A percentile compares a stretch with the other conserved stretches of the same genome.
Conservation (phyloP, 805 yeast genomes). For the Starmerella sirachaensis region DNA sequence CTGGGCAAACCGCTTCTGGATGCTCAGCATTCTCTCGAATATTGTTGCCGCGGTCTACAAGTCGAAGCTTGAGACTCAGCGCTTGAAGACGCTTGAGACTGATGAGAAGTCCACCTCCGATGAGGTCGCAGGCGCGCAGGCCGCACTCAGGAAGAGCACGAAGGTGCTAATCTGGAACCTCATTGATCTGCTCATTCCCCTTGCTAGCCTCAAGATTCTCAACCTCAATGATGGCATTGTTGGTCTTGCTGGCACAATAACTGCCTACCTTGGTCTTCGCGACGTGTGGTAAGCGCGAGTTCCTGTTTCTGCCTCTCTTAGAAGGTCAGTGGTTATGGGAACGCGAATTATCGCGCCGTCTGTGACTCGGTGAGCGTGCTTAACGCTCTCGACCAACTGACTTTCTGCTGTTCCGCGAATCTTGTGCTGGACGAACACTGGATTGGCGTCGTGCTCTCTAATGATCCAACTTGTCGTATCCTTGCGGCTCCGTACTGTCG, state of each 20-base stretch:
- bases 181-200: constrained; percentile 63
- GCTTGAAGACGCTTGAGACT: constrained; percentile 22
- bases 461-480: no score
- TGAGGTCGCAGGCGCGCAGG: constrained; percentile 31
- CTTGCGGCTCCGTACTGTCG: no score
- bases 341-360: no score
- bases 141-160: constrained; percentile 15
- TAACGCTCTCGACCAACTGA: no score
- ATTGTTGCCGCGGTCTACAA: constrained; percentile 47
- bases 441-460: no score
- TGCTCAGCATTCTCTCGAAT: constrained; percentile 54
- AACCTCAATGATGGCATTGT: constrained; percentile 63
- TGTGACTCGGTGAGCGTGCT: no score
- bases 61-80: constrained; percentile 34
- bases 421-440: no score
- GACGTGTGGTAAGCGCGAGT: constrained; percentile 14
- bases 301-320: no score
- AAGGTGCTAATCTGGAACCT: constrained; percentile 54
- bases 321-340: no score
- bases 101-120: constrained; percentile 31
- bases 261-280: constrained; percentile 62
- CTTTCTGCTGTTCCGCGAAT: no score
- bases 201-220: constrained; percentile 50
- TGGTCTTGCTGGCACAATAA: constrained; percentile 73
- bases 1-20: constrained; percentile 46